These are phyloP conservation scores for Solanum gracilifrons DNA, from an alignment of 257 asterid genomes.

Conservation along the genomic window DNA sequence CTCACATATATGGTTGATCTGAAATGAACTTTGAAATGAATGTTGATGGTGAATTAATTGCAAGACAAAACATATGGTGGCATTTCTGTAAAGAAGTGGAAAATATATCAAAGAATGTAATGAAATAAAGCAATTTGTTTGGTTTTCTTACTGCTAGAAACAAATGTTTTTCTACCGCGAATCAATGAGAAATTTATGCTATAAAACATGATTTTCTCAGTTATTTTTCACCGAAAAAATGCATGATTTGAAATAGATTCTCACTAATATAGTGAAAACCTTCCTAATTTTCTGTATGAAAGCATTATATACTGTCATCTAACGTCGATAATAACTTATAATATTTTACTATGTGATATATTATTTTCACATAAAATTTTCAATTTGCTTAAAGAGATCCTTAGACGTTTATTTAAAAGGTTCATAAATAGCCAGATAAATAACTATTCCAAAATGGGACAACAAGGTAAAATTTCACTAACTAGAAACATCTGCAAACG, in stretches of 20 bases:
- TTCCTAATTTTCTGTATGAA: background rate
- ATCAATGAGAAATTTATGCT: no score
- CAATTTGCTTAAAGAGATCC: no score
- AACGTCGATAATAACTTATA: background rate
- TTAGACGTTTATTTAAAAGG: no score
- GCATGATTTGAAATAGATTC: background rate
- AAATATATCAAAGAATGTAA: background rate
- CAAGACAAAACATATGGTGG: conserved; percentile 51
- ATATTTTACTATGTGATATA: no score
- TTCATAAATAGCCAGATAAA: no score
- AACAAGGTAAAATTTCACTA: no score
- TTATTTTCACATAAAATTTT: no score
- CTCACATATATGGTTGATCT: conserved; percentile 29
- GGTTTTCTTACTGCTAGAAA: background rate
- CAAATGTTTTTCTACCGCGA: background rate
- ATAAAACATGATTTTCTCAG: no score
- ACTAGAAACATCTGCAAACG: no score
- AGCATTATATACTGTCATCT: background rate
- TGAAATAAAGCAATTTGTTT: background rate
- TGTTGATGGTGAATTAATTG: conserved; percentile 51
- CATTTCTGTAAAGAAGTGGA: conserved; percentile 20
- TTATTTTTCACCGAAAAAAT: fast-evolving
- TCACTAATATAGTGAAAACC: background rate
- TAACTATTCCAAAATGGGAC: no score
- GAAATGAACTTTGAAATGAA: conserved; percentile 65